Percentiles rank a stretch among this genome's conserved stretches.
These are phyloP conservation scores for Suillus hirtellus DNA, from an alignment of 768 basidiomycete species.

Conservation along the genomic window DNA sequence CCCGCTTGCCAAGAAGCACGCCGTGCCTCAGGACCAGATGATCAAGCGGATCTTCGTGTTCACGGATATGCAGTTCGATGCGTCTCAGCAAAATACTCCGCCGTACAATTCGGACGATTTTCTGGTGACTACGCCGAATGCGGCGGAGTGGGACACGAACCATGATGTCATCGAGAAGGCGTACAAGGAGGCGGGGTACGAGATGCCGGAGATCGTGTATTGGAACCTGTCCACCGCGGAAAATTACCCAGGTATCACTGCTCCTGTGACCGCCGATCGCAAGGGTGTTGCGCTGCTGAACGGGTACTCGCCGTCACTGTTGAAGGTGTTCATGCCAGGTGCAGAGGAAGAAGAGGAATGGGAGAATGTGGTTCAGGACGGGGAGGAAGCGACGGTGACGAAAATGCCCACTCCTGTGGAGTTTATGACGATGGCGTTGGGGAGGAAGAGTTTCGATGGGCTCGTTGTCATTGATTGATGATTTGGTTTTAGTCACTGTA, in stretches of 20 bases:
- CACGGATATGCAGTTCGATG: constrained; percentile 79
- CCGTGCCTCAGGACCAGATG: constrained; percentile 68
- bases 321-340: constrained; percentile 69
- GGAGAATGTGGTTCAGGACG: constrained; percentile 34
- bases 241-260: constrained; percentile 28
- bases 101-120: background rate
- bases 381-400: constrained; percentile 17
- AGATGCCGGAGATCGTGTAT: constrained; percentile 71
- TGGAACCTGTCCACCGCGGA: constrained; percentile 53
- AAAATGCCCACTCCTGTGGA: constrained; percentile 41
- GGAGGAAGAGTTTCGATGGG: constrained; percentile 52
- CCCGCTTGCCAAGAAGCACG: constrained; percentile 55
- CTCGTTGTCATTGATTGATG: constrained; percentile 56
- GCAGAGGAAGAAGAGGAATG: constrained; percentile 42
- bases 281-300: constrained; percentile 69
- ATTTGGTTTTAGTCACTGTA: background rate
- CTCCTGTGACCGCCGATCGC: constrained; percentile 51
- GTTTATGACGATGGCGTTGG: constrained; percentile 49
- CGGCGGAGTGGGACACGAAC: constrained; percentile 56
- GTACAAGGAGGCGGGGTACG: constrained; percentile 64
- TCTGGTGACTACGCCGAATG: constrained; percentile 8
- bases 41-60: constrained; percentile 76
- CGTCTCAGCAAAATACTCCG: background rate
- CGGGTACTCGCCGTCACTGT: constrained; percentile 66
- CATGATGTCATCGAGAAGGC: constrained; percentile 55